phyloP scores from a whole-genome alignment of 2,329 filamentous ascomycete species.

The Elsinoe batatas region DNA sequence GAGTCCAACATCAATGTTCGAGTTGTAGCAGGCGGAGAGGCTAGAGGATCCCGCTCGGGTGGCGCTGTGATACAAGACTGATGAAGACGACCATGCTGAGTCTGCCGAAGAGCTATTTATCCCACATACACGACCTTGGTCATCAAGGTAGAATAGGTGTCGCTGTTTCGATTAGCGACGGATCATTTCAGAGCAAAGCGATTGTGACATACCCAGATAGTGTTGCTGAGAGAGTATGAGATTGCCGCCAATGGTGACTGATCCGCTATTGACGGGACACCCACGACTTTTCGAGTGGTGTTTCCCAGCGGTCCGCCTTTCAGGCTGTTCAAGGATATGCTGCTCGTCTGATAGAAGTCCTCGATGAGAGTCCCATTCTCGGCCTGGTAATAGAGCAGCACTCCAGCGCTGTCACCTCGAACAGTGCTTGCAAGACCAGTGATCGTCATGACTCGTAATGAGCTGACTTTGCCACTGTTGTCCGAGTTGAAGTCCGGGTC shows the following conservation, averaged over 20 bases:
- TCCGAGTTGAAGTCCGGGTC: slow-evolving; percentile 2
- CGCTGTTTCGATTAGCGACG: background rate
- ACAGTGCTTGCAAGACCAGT: slow-evolving; percentile 1
- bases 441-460: background rate
- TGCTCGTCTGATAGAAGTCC: slow-evolving; percentile 2
- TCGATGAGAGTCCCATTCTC: background rate
- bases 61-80: background rate
- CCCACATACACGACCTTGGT: background rate
- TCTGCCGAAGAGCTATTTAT: background rate
- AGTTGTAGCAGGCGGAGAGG: background rate
- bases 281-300: background rate
- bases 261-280: background rate
- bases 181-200: background rate
- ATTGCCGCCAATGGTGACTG: background rate
- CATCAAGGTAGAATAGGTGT: slow-evolving; percentile 7
- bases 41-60: background rate
- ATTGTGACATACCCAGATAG: background rate
- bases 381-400: background rate
- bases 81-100: background rate
- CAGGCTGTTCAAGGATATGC: background rate
- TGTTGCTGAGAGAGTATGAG: background rate
- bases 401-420: background rate
- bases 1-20: background rate
- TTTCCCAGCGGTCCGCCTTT: background rate
- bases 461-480: background rate